These are phyloP conservation scores for Ophiobolus disseminans DNA, from an alignment of 2,329 filamentous ascomycete genomes.

Conservation along the genomic window DNA sequence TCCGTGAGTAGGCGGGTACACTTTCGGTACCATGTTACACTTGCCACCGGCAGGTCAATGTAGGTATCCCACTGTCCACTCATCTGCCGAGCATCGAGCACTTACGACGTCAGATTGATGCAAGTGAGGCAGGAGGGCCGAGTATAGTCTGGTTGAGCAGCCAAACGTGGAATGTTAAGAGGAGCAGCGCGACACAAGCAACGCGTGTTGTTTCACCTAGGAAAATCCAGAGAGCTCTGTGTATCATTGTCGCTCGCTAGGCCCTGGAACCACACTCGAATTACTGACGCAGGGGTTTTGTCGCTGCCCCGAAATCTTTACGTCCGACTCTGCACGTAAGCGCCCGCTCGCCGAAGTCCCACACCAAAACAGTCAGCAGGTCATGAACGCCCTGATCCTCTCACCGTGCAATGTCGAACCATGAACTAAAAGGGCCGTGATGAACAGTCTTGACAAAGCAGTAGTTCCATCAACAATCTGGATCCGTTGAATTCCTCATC, in stretches of 20 bases:
- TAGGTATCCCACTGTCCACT: constrained; percentile 30
- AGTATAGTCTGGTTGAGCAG: constrained; percentile 25
- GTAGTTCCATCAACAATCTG: not conserved
- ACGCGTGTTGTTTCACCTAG: constrained; percentile 41
- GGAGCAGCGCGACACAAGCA: constrained; percentile 35
- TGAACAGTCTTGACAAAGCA: not conserved
- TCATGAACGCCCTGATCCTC: no score
- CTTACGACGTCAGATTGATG: constrained; percentile 31
- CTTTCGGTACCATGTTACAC: constrained; percentile 33
- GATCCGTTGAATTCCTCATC: not conserved
- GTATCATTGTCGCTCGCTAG: constrained; percentile 21
- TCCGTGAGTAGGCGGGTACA: constrained; percentile 18
- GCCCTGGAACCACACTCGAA: constrained; percentile 26
- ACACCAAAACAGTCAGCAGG: no score
- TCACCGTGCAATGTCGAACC: no score
- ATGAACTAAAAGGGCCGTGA: no score
- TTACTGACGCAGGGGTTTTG: constrained; percentile 32
- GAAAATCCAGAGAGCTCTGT: constrained; percentile 21
- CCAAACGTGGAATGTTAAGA: constrained; percentile 30
- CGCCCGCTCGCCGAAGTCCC: constrained; percentile 19
- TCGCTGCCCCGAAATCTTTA: constrained; percentile 12
- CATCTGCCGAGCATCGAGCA: constrained; percentile 23
- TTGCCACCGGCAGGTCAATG: constrained; percentile 34
- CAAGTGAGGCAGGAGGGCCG: constrained; percentile 33
- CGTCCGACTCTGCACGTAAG: constrained; percentile 24